Conservation (phyloP, 371 early-diverging fungal species). For the Mucor indicus region DNA sequence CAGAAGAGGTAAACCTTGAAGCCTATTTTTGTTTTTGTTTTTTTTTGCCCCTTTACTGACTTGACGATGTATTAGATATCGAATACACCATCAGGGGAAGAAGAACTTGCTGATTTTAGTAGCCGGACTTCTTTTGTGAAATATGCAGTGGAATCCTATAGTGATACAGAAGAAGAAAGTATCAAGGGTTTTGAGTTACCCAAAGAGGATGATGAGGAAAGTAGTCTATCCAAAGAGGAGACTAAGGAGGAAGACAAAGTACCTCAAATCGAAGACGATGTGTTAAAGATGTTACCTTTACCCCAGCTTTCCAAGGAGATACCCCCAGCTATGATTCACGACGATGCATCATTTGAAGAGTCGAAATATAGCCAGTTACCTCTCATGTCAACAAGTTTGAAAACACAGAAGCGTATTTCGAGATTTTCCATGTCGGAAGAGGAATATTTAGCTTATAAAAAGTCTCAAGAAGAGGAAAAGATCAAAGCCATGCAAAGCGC, state of each 20-base stretch:
- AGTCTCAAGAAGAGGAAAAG: background rate
- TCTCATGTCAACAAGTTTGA: background rate
- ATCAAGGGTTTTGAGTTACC: no score
- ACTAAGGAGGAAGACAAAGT: constrained; percentile 2
- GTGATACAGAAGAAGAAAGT: constrained; percentile 22
- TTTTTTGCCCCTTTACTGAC: background rate
- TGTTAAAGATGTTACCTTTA: constrained; percentile 12
- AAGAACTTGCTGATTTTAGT: constrained; percentile 11
- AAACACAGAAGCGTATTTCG: background rate
- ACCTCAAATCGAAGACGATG: constrained; percentile 15
- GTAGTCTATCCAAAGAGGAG: background rate
- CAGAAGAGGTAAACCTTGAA: background rate
- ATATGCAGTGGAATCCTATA: constrained; percentile 21
- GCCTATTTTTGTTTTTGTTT: background rate
- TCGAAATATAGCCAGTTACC: constrained; percentile 16
- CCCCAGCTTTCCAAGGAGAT: constrained; percentile 14
- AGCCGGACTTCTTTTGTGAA: background rate
- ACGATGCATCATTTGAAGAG: constrained; percentile 6
- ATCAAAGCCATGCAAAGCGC: no score
- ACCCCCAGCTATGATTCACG: constrained; percentile 13
- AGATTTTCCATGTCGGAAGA: constrained; percentile 11
- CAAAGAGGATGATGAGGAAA: background rate
- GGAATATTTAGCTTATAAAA: constrained; percentile 3
- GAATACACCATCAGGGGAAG: background rate
- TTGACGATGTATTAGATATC: no score